Evolutionary conservation across 129 eudicot species (phyloP), one percentile per base, ranked within the genome.

Genomic region (Escallonia rubra): DNA sequence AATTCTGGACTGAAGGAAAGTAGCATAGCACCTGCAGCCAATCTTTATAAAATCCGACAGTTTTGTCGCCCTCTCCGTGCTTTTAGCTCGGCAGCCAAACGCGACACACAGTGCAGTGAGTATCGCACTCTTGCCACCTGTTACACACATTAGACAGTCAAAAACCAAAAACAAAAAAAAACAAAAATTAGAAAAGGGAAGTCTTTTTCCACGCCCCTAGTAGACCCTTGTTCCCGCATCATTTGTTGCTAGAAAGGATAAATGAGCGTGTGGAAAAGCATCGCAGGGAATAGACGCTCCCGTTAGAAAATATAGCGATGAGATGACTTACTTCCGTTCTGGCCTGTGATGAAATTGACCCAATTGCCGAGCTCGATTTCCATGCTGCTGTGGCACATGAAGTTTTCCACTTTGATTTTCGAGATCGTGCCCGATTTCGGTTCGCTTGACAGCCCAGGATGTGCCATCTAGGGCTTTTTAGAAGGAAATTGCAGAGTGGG

Each of bases 101-200:
- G 93, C 99, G 6, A 94, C 88, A 74, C 97, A 89, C 12, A 94
- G 68, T 4, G 99, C 99, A 7, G 99, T 94, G 50, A 94, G 81
- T 50, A 94, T 94, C 4, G 99, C 99, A 70, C 99, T 94, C 80
- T 94, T 94, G 15, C 99, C 99, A 79, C 99, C 99, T 94, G 61
- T 23, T 23, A 64, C 11, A 34, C 49, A 76, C 12, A 45, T 47
- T 51, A 39, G 62, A 23, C 34, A 79, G 49, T 47, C 52, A 59
- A 41, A 47, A 62, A 14, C 74, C 50, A 43, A 40, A 41, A 41
- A 2, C 41, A 64, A 57, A 50, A 9, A 2, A 50, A 7, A 11
- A 23, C 60, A 57, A 44, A 9, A 23, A 23, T 23, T 15, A 13
- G 34, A 41, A 13, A 41, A 10, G 46, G 2, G 2, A 40, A 61